Percentiles rank a stretch among this genome's conserved stretches.
phyloP scores from a whole-genome alignment of 495 filamentous ascomycete species.

The Xylaria acuta region DNA sequence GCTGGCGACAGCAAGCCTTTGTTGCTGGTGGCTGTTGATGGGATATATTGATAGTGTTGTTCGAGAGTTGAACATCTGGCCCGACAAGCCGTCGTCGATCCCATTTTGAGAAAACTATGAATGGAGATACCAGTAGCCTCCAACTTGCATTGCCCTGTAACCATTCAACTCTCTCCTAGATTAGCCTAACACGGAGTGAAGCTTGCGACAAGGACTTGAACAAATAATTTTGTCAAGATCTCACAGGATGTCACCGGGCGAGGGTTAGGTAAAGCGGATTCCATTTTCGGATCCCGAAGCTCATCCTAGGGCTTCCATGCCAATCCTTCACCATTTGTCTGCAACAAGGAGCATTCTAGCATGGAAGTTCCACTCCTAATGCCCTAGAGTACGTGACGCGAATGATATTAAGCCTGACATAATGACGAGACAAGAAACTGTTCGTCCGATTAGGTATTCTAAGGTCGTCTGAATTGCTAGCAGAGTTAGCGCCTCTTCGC shows the following conservation, averaged over 20 bases:
- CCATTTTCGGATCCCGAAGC: no score
- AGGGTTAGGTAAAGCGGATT: neutral
- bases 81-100: neutral
- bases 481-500: neutral
- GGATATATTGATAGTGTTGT: neutral
- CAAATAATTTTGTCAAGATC: neutral
- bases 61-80: neutral
- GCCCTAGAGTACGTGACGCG: no score
- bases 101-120: neutral
- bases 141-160: neutral
- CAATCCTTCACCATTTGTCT: no score
- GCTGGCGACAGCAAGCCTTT: neutral
- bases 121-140: neutral
- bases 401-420: no score
- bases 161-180: no score
- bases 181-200: neutral
- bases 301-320: no score
- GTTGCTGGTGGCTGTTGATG: neutral
- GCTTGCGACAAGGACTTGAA: no score
- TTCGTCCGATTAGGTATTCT: no score
- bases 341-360: no score
- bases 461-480: neutral
- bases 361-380: no score
- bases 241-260: no score
- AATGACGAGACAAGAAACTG: no score